phyloP scores from a whole-genome alignment of 257 asterid genomes.

The Paulownia fortunei region DNA sequence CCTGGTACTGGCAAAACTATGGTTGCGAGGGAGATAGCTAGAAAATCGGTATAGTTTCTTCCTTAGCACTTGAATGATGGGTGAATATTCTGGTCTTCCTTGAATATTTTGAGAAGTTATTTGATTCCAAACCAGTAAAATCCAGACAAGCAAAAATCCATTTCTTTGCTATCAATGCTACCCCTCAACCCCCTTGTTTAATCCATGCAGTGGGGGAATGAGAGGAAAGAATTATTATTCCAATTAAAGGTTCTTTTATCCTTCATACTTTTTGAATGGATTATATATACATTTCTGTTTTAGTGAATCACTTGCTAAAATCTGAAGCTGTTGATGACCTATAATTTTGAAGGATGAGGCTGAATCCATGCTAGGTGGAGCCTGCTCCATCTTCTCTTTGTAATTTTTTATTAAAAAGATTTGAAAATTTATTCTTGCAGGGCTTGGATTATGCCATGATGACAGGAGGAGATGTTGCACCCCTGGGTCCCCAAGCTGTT shows the following conservation, averaged over 20 bases:
- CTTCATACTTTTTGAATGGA: neutral
- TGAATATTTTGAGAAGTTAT: neutral
- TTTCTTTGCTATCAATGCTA: neutral
- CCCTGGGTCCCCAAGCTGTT: slow-evolving; percentile 94
- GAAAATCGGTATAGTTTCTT: slow-evolving; percentile 78
- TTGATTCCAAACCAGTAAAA: slow-evolving; percentile 20
- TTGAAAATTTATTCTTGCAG: slow-evolving; percentile 47
- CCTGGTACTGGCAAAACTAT: slow-evolving; percentile 99
- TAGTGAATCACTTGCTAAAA: neutral
- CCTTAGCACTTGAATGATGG: neutral
- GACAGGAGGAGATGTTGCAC: slow-evolving; percentile 99
- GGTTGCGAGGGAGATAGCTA: slow-evolving; percentile 98
- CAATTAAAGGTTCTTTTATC: neutral
- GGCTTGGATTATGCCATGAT: slow-evolving; percentile 99
- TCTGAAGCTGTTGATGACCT: slow-evolving; percentile 22
- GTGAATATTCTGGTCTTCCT: slow-evolving; percentile 2
- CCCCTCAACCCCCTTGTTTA: neutral
- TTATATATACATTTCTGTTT: neutral
- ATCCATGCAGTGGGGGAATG: neutral
- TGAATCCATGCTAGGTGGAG: neutral
- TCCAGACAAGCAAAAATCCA: slow-evolving; percentile 6
- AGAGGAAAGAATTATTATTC: slow-evolving; percentile 5
- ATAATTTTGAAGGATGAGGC: neutral
- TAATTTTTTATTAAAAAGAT: neutral
- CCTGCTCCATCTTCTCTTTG: neutral